Percentiles rank a stretch among this genome's conserved stretches.
phyloP scores from a whole-genome alignment of 2,329 filamentous ascomycete genomes.

The Trichoderma sp. region DNA sequence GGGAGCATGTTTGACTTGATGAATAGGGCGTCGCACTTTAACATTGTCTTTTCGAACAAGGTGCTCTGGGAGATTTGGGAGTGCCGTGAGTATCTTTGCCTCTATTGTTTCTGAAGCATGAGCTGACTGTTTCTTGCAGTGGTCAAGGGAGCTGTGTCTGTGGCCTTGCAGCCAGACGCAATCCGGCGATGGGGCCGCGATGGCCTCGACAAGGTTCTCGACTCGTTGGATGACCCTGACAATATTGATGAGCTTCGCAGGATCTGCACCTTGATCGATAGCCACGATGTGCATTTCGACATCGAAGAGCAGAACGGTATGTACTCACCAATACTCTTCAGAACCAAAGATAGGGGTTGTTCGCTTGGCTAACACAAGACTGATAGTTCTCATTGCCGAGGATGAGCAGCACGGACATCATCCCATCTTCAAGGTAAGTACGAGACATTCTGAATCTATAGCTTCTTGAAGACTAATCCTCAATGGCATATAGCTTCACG shows the following conservation, averaged over 20 bases:
- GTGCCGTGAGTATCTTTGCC: slow-evolving; percentile 34
- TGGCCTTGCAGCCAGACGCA: slow-evolving; percentile 35
- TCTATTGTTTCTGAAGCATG: not conserved
- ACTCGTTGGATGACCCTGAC: slow-evolving; percentile 8
- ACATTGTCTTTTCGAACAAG: slow-evolving; percentile 29
- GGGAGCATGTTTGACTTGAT: slow-evolving; percentile 34
- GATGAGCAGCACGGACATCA: slow-evolving; percentile 29
- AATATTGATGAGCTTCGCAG: not conserved
- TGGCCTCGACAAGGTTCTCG: slow-evolving; percentile 21
- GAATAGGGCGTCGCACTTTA: slow-evolving; percentile 20
- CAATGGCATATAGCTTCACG: slow-evolving; percentile 33
- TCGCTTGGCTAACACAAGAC: slow-evolving; percentile 16
- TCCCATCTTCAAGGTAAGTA: slow-evolving; percentile 36
- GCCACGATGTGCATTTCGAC: slow-evolving; percentile 39
- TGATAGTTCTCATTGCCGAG: slow-evolving; percentile 34
- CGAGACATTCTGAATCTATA: not conserved
- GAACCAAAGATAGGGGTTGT: not conserved
- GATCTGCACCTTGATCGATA: slow-evolving; percentile 26
- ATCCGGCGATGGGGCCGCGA: not conserved
- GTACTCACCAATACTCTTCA: not conserved
- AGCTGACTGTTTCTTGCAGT: slow-evolving; percentile 33
- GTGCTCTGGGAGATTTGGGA: slow-evolving; percentile 40
- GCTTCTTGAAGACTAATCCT: not conserved
- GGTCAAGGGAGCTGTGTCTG: slow-evolving; percentile 35
- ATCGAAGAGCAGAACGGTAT: slow-evolving; percentile 39